Conservation (phyloP, 2,329 filamentous ascomycete genomes). For the Colletotrichum lupini region DNA sequence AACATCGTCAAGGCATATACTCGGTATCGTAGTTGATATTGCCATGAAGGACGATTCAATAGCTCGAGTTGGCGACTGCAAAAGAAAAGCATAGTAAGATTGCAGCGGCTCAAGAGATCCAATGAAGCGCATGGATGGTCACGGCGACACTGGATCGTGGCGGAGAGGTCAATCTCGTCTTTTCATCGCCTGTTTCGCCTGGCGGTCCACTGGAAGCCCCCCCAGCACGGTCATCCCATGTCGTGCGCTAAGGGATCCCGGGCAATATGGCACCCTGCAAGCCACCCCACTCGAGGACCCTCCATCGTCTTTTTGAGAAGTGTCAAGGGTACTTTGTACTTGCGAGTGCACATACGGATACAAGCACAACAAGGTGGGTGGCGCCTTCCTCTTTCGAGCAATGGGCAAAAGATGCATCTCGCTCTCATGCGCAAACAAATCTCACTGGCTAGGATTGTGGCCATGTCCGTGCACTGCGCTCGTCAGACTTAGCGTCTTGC, state of each 20-base stretch:
- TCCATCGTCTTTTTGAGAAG: not conserved
- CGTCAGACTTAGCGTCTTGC: conserved; percentile 26
- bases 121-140: conserved; percentile 28
- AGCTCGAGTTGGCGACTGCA: conserved; percentile 16
- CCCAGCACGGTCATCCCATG: conserved; percentile 28
- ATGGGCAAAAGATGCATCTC: conserved; percentile 3
- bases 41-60: conserved; percentile 17
- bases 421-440: not conserved
- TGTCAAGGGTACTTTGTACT: not conserved
- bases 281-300: conserved; percentile 13
- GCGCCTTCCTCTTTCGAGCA: not conserved
- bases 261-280: not conserved
- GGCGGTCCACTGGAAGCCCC: conserved; percentile 27
- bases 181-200: conserved; percentile 31
- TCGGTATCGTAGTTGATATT: not conserved
- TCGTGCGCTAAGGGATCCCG: conserved; percentile 24
- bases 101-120: conserved; percentile 22
- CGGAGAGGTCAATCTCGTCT: conserved; percentile 34
- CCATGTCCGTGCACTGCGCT: conserved; percentile 31
- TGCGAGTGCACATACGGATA: too few species aligned
- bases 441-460: conserved; percentile 17
- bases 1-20: too few species aligned
- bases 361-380: not conserved
- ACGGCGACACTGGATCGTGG: conserved; percentile 31
- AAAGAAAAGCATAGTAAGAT: conserved; percentile 33